Evolutionary conservation across 2,329 filamentous ascomycete genomes (phyloP), one percentile per base, ranked within the genome.

Genomic region (Penicillium sp.): DNA sequence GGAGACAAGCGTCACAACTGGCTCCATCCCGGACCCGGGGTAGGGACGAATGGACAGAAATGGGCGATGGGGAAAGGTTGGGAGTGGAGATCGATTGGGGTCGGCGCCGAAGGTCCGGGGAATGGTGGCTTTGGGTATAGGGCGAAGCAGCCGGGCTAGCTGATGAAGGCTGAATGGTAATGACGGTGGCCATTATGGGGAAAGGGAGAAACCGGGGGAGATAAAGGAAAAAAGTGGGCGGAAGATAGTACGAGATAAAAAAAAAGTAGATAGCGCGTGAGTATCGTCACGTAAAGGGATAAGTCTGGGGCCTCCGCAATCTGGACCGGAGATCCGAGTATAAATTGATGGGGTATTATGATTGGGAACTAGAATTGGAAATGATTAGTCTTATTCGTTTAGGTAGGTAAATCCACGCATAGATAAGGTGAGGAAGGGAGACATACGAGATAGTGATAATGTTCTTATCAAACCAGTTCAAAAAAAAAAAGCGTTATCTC

Each of bases 1-100:
- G 72, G 53, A 76, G 67, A 64, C 76, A 78, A 49, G 74, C 75
- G 69, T 78, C 76, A 60, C 75, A 78, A 56, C 70, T 75, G 26
- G 70, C 62, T 60, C 68, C 73, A 76, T 75, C 68, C 69, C 73
- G 71, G n/a, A 61, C 63, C 56, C 70, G 71, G 55, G 70, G 62
- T 33, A 72, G 57, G 44, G 62, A 57, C 2, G 64, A 65, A 56
- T 60, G 49, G 62, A 63, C 47, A 24, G 65, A 58, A 52, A 63
- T 52, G 49, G 69, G 59, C 26, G 68, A 63, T 43, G 64, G 61
- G n/a, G 70, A 65, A 49, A 66, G 56, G 39, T 61, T 62, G 43
- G 64, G 58, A 45, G 67, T 62, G 56, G 68, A 59, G 13, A 33
- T 33, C 31, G 31, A 33, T 44, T 64, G 66, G 50, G 67, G 67